A percentile compares a stretch with the other conserved stretches of the same genome.
Conservation (phyloP, 192 early-diverging fungal species). For the Entrophospora sp. region DNA sequence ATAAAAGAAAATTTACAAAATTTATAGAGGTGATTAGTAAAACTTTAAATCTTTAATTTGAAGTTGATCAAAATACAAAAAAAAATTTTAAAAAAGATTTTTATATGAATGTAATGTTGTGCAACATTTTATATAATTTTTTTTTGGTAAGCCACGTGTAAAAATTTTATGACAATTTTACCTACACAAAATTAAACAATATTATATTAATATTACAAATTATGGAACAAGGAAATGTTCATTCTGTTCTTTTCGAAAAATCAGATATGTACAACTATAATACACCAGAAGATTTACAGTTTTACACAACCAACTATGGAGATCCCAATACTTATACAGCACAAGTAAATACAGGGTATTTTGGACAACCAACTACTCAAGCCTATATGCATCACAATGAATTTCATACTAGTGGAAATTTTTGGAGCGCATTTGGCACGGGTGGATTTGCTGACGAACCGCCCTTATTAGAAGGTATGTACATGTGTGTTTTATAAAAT, state of each 20-base stretch:
- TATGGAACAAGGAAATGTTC: not conserved
- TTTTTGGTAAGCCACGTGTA: too few relatives aligned
- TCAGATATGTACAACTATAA: not conserved
- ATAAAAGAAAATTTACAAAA: too few relatives aligned
- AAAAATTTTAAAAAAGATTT: too few relatives aligned
- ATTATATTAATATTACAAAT: too few relatives aligned
- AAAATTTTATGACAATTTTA: too few relatives aligned
- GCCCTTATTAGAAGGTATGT: constrained; percentile 77
- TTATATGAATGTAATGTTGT: too few relatives aligned
- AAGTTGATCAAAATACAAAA: too few relatives aligned
- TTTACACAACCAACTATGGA: constrained; percentile 42
- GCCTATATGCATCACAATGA: not conserved
- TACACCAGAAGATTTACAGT: constrained; percentile 40
- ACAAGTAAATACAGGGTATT: constrained; percentile 13
- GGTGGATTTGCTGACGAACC: constrained; percentile 90
- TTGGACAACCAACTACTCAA: not conserved
- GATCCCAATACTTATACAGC: constrained; percentile 35
- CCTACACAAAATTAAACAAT: too few relatives aligned
- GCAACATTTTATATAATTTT: too few relatives aligned
- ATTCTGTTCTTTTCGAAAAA: constrained; percentile 9
- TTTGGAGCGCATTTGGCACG: constrained; percentile 79
- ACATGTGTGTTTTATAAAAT: constrained; percentile 1
- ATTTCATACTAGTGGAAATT: constrained; percentile 22
- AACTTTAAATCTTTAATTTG: too few relatives aligned
- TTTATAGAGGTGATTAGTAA: too few relatives aligned